Conservation (phyloP, 1,284 basidiomycete genomes). For the Cryptococcus sp. region DNA sequence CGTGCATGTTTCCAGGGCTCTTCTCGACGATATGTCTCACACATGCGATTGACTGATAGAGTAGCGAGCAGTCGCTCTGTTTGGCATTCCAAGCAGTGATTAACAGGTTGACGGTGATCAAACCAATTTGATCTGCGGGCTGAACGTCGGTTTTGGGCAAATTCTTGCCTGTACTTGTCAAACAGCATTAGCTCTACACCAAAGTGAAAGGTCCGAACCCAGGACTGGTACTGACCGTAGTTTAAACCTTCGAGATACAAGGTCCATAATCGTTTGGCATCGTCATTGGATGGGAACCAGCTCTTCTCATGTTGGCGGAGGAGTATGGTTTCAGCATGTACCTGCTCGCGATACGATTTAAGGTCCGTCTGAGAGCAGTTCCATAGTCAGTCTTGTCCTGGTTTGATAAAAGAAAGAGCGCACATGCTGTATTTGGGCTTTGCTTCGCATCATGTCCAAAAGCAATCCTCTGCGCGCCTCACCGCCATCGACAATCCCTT, state of each 20-base stretch:
- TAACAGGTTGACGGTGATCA: slow-evolving; percentile 32
- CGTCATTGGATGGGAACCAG: slow-evolving; percentile 15
- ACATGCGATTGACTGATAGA: slow-evolving; percentile 28
- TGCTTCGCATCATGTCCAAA: slow-evolving; percentile 14
- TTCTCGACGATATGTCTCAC: slow-evolving; percentile 27
- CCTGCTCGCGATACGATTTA: slow-evolving; percentile 23
- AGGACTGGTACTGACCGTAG: slow-evolving; percentile 31
- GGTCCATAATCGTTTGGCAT: slow-evolving; percentile 28
- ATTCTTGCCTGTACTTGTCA: slow-evolving; percentile 22
- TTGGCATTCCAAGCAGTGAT: slow-evolving; percentile 22
- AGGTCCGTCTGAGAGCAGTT: slow-evolving; percentile 23
- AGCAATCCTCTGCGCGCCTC: slow-evolving; percentile 6
- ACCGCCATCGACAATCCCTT: slow-evolving; percentile 21
- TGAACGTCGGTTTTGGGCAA: slow-evolving; percentile 43
- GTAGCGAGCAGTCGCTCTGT: slow-evolving; percentile 12
- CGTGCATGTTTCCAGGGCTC: slow-evolving; percentile 28
- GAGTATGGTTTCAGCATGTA: slow-evolving; percentile 30
- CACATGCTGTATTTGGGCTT: slow-evolving; percentile 15
- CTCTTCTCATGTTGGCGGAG: slow-evolving; percentile 10
- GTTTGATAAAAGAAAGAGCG: neutral
- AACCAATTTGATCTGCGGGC: slow-evolving; percentile 37
- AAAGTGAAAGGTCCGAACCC: no score
- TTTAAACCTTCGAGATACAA: slow-evolving; percentile 33
- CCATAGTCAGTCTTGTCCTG: neutral
- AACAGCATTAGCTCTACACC: neutral